Evolutionary conservation across 1,139 yeast genomes (phyloP), one percentile per base, ranked within the genome.

Genomic region (Candida neerlandica): DNA sequence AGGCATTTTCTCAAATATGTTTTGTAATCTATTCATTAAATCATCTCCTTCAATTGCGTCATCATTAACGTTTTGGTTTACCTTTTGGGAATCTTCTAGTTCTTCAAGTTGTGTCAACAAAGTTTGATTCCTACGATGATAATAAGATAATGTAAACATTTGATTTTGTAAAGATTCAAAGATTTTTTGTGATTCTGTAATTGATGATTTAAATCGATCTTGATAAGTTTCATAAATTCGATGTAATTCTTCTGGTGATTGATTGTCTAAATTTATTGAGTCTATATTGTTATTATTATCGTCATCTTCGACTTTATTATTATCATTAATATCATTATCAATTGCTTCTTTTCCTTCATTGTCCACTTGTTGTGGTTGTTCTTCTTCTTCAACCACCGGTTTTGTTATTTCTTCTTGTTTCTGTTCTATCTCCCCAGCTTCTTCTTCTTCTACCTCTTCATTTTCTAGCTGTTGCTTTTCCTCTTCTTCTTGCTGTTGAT

Each of bases 51-150:
- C 44, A 30, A 53, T 16, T 7, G 51, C 15, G 14, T 16, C 34
- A 3, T 51, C 53, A 4, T 50, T 51, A 14, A 10, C 35, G 19
- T 21, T 21, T 16, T 32, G 43, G 26, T 32, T 5, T 15, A 18
- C 14, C 4, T 27, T 10, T 11, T 40, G 46, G 12, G 39, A 42
- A 4, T 53, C 54, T 29, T 60, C 71, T 14, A 61, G 45, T 33
- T 65, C 64, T 4, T 55, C 59, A 19, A 75, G 53, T 9, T 73
- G 47, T 34, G 69, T 71, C 23, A 75, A 55, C 21, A 75, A 41
- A 0, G 78, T 75, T 47, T 72, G 69, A 53, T 73, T 74, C 48
- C 78, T 61, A 45, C 80, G 60, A 43, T 71, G 67, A 50, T 66
- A 73, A 52, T 64, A 69, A 38, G 64, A 55, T 32, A 75, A 55